Conservation (phyloP, 2,329 filamentous ascomycete species). For the Tolypocladium tropicale region DNA sequence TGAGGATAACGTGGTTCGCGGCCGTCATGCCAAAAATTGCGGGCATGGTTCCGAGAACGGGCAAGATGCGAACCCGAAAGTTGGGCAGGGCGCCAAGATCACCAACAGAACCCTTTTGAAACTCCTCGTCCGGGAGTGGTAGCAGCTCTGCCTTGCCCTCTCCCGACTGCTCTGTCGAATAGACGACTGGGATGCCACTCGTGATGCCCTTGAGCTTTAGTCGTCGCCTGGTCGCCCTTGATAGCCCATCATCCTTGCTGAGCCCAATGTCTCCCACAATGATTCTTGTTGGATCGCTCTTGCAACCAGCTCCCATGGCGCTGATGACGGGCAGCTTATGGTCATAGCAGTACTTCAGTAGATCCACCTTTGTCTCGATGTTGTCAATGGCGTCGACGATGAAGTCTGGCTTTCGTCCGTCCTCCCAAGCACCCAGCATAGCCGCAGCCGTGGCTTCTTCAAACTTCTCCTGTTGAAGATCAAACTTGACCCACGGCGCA, state of each 20-base stretch:
- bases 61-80: conserved; percentile 89
- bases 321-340: conserved; percentile 75
- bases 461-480: conserved; percentile 78
- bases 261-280: conserved; percentile 84
- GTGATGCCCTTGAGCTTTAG: conserved; percentile 70
- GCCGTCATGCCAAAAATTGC: conserved; percentile 87
- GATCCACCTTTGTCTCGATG: conserved; percentile 88
- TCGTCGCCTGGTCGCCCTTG: conserved; percentile 69
- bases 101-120: conserved; percentile 71
- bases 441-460: conserved; percentile 52
- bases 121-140: conserved; percentile 80
- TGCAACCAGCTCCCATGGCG: conserved; percentile 93
- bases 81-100: conserved; percentile 84
- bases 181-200: conserved; percentile 82
- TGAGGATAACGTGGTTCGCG: conserved; percentile 86
- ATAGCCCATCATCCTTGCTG: conserved; percentile 82
- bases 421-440: conserved; percentile 58
- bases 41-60: conserved; percentile 93
- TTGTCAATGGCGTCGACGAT: conserved; percentile 98
- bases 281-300: conserved; percentile 74
- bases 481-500: conserved; percentile 84
- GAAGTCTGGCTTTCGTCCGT: conserved; percentile 61
- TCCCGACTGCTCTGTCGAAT: conserved; percentile 80
- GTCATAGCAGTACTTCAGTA: conserved; percentile 79
- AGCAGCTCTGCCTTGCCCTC: conserved; percentile 86